Base-by-base conservation (phyloP, 495 filamentous ascomycete species). In the Penicillium nucicola region DNA sequence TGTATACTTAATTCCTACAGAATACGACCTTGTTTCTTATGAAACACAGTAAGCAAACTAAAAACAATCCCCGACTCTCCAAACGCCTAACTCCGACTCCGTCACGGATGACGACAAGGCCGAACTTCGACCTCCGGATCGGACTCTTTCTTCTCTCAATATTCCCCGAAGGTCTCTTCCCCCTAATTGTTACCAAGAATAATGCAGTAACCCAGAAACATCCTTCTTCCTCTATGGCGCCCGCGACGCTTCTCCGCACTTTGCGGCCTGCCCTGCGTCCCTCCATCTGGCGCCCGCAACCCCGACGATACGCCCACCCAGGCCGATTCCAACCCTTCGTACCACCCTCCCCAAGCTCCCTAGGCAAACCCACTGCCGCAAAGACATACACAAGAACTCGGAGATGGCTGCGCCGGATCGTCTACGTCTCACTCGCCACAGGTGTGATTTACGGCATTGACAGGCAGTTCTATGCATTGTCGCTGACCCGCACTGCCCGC, bases 301-400 rank as follows among this genome's bases (percentile, higher is more conserved):
- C 40, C 20, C 56, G 49, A 30, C 61, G 67, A 46, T 37, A 53
- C 53, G 59, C 61, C 28, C 66, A 72, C 52, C 46, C 67, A 2
- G 57, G 63, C 50, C 48, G 58, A 45, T 90, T 86, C 69, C 77
- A 85, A 49, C 82, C 87, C n/a, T 82, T 95, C 42, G 79, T 77
- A 6, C 92, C 92, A 15, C 92, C 92, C 2, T 80, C 87, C 5
- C 92, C 92, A 2, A 76, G 76, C 43, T 86, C 84, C n/a, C 78
- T 97, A 31, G 88, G 88, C 33, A 85, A 83, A 59, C 84, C 91
- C 9, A 73, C 66, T n/a, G 70, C 81, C 1, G 80, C 88, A 13
- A 81, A 82, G 61, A 69, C 68, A 32, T 90, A 84, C 69, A 74
- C 64, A 17, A 86, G 84, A 30, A 81, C 77, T 15, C 77, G 83